Evolutionary conservation across 495 filamentous ascomycete genomes (phyloP), one percentile per base, ranked within the genome.

Genomic region (Aspergillus affinis): DNA sequence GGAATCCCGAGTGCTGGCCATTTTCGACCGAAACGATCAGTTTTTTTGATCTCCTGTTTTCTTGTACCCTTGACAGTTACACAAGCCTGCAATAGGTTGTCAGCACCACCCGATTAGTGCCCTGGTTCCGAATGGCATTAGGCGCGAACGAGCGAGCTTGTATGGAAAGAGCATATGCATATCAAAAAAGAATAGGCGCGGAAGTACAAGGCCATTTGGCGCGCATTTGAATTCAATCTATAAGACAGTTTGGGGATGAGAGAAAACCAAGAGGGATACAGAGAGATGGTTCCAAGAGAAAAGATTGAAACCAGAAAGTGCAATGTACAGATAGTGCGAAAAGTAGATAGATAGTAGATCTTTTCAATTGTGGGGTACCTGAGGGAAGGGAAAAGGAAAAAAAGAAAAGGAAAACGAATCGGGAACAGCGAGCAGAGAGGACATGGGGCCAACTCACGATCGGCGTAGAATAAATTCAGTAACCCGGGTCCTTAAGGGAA

Each of bases 1-100:
- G 48, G 72, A 77, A 72, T 80, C 77, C 52, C 77, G 75, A 61
- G 74, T 78, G 62, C 75, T 80, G 55, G 71, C 66, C 75, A 80
- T 80, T 41, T 75, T 79, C 69, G 72, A 65, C 65, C 63, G 54
- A 61, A 54, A 63, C 61, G 54, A 51, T 68, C 65, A 58, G 61
- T 61, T 65, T 26, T 26, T 26, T 26, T 26, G 23, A n/a, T n/a
- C n/a, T n/a, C n/a, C n/a, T n/a, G n/a, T n/a, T 26, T 60, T 61
- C 56, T 61, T 41, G 12, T 41, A 41, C 36, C 36, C 68, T 55
- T 75, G 71, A 61, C 64, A 69, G 68, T 72, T 65, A 72, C 70
- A 72, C 61, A 63, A 59, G 61, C 67, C 64, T 78, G 65, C 23
- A 36, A 26, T 58, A 23, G 21, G 36, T 5, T 41, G 66, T 76